phyloP scores from a whole-genome alignment of 2,329 filamentous ascomycete genomes.

The Eutypella sp. region DNA sequence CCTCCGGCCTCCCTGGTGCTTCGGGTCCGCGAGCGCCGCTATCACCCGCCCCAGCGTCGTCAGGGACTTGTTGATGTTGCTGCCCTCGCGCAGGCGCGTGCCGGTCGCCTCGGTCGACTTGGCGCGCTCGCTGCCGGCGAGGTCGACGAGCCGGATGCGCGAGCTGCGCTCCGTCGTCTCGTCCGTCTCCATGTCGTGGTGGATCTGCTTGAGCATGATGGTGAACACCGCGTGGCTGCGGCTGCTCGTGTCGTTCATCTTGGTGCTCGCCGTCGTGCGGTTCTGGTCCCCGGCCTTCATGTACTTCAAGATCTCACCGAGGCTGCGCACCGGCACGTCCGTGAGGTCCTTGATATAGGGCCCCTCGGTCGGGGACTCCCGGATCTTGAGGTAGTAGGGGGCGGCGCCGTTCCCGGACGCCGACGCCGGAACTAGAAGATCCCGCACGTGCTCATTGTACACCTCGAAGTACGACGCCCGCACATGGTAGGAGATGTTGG shows the following conservation, averaged over 20 bases:
- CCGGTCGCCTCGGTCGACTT: conserved; percentile 95
- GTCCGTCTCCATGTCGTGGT: conserved; percentile 95
- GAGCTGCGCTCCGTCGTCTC: conserved; percentile 94
- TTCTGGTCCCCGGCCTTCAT: conserved; percentile 89
- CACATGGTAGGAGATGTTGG: conserved; percentile 94
- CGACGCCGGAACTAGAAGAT: conserved; percentile 72
- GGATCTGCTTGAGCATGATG: conserved; percentile 96
- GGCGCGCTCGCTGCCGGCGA: conserved; percentile 90
- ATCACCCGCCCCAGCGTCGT: conserved; percentile 95
- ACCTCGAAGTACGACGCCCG: conserved; percentile 98
- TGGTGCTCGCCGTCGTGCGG: conserved; percentile 86
- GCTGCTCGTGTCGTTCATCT: conserved; percentile 98
- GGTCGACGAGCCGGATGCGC: conserved; percentile 88
- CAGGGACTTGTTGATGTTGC: conserved; percentile 98
- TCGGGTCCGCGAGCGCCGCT: conserved; percentile 74
- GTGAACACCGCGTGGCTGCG: conserved; percentile 97
- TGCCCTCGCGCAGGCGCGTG: conserved; percentile 83
- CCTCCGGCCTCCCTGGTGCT: conserved; percentile 38
- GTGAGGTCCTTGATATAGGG: conserved; percentile 97
- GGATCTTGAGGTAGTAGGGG: conserved; percentile 95
- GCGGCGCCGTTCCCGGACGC: conserved; percentile 64
- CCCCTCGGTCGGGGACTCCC: conserved; percentile 89
- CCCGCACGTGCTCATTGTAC: conserved; percentile 98
- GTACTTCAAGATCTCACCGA: conserved; percentile 79
- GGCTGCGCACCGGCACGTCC: conserved; percentile 84